Percentiles rank a stretch among this genome's conserved stretches.
phyloP scores from a whole-genome alignment of 306 rosid genomes.

The Medicago arabica region DNA sequence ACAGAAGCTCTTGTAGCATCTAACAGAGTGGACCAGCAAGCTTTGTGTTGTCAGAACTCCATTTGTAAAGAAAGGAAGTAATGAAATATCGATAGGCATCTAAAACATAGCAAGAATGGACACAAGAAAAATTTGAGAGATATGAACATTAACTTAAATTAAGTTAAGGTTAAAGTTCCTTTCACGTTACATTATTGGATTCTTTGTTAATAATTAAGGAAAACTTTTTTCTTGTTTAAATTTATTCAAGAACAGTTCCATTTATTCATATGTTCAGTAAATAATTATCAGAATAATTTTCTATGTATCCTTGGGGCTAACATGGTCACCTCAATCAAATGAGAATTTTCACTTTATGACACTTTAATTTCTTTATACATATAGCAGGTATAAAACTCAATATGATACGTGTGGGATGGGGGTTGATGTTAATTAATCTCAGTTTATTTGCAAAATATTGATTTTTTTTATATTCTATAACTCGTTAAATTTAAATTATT shows the following conservation, averaged over 20 bases:
- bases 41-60: constrained; percentile 47
- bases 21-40: constrained; percentile 38
- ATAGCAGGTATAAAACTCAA: too few relatives aligned
- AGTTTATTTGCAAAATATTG: too few relatives aligned
- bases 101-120: constrained; percentile 15
- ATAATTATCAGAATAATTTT: too few relatives aligned
- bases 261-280: too few relatives aligned
- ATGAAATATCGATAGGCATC: constrained; percentile 18
- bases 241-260: background rate
- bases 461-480: too few relatives aligned
- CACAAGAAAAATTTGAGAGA: background rate
- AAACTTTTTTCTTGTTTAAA: background rate
- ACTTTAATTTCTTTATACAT: too few relatives aligned
- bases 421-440: too few relatives aligned
- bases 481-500: too few relatives aligned
- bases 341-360: too few relatives aligned
- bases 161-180: constrained; percentile 30
- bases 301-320: too few relatives aligned
- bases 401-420: too few relatives aligned
- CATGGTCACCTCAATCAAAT: too few relatives aligned
- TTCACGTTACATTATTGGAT: background rate
- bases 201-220: background rate
- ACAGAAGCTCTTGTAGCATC: constrained; percentile 42
- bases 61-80: constrained; percentile 26
- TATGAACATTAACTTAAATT: background rate